Percentiles rank a stretch among this genome's conserved stretches.
Evolutionary conservation across 2,329 filamentous ascomycete genomes (phyloP).

Genomic region (Esteya vermicola): DNA sequence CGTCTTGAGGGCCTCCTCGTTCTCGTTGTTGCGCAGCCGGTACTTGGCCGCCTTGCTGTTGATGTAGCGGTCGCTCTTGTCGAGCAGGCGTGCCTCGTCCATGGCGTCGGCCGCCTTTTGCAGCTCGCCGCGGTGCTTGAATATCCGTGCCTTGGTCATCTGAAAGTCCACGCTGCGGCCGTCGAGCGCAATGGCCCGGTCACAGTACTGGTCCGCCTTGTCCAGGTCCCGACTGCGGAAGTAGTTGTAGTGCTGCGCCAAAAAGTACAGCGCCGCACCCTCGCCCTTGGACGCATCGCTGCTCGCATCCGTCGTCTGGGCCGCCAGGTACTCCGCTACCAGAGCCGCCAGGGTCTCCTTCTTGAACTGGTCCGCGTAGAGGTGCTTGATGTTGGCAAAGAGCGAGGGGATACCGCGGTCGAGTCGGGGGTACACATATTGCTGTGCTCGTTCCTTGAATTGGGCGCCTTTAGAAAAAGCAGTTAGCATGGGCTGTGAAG

Average conservation of each 20-base stretch:
- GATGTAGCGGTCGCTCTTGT: constrained; percentile 88
- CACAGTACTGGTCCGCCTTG: constrained; percentile 70
- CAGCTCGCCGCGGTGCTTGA: constrained; percentile 75
- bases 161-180: constrained; percentile 78
- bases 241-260: constrained; percentile 96
- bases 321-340: constrained; percentile 61
- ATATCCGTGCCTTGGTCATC: constrained; percentile 90
- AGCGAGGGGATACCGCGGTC: constrained; percentile 89
- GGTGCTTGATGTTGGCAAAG: constrained; percentile 89
- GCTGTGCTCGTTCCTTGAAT: constrained; percentile 64
- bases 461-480: constrained; percentile 43
- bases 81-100: constrained; percentile 73
- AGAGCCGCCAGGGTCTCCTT: constrained; percentile 61
- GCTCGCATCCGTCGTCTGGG: constrained; percentile 19
- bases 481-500: not conserved
- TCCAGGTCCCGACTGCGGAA: constrained; percentile 68
- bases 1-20: constrained; percentile 70
- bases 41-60: constrained; percentile 98
- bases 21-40: constrained; percentile 82
- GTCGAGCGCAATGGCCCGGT: constrained; percentile 67
- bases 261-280: constrained; percentile 75
- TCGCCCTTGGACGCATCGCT: constrained; percentile 45
- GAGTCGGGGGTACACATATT: constrained; percentile 72
- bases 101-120: constrained; percentile 73
- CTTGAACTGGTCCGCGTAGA: constrained; percentile 70